These are phyloP conservation scores for Saccharomyces hybrid DNA, from an alignment of 1,139 yeast genomes.

Conservation along the genomic window DNA sequence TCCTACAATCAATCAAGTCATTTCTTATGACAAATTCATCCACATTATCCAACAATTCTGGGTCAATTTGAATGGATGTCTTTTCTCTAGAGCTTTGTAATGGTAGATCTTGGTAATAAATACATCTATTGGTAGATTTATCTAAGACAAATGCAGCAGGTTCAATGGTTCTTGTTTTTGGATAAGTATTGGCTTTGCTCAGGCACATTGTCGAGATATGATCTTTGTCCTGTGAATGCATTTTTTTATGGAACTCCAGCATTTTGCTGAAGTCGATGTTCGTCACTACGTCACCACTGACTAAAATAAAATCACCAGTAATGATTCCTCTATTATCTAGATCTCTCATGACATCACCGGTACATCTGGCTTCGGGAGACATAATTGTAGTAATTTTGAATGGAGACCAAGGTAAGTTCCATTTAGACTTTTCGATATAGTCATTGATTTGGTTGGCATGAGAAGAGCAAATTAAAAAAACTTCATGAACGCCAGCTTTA, in stretches of 20 bases:
- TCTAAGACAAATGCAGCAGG: conserved; percentile 84
- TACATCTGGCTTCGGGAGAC: conserved; percentile 87
- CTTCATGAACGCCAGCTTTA: conserved; percentile 83
- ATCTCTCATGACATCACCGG: conserved; percentile 97
- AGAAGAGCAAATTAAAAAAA: conserved; percentile 78
- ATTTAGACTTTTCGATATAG: conserved; percentile 75
- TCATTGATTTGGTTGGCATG: conserved; percentile 84
- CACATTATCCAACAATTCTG: conserved; percentile 72
- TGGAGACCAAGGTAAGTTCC: conserved; percentile 70
- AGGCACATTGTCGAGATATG: conserved; percentile 92
- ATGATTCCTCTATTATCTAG: conserved; percentile 85
- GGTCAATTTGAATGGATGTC: conserved; percentile 62
- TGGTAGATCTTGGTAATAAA: conserved; percentile 74
- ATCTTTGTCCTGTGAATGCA: conserved; percentile 71
- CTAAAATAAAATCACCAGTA: conserved; percentile 79
- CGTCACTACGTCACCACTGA: conserved; percentile 91
- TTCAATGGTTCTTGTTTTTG: conserved; percentile 73
- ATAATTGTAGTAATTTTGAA: conserved; percentile 70
- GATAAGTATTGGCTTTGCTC: conserved; percentile 78
- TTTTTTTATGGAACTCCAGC: conserved; percentile 62
- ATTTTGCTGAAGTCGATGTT: conserved; percentile 75
- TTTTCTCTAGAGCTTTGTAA: conserved; percentile 47
- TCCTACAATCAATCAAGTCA: conserved; percentile 91
- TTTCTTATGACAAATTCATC: conserved; percentile 77
- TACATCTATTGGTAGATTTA: conserved; percentile 62